A percentile compares a stretch with the other conserved stretches of the same genome.
phyloP scores from a whole-genome alignment of 305 asterid species.

The Coffea humblotiana region DNA sequence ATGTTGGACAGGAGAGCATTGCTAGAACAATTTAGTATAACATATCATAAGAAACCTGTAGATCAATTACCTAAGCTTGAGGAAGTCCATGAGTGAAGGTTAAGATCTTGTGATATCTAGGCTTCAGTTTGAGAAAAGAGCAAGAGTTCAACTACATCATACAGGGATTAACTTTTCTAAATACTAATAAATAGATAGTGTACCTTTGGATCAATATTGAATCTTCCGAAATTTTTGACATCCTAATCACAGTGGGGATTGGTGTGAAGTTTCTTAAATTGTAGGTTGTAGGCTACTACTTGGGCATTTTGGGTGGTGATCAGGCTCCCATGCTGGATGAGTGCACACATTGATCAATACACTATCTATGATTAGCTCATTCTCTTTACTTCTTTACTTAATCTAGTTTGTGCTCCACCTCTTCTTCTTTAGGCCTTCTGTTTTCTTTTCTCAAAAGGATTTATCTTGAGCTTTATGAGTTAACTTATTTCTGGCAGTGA shows the following conservation, averaged over 20 bases:
- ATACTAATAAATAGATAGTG: background rate
- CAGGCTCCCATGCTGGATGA: background rate
- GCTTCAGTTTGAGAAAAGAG: background rate
- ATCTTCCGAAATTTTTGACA: background rate
- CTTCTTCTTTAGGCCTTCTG: background rate
- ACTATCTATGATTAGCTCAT: background rate
- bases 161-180: background rate
- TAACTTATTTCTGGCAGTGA: background rate
- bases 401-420: no score
- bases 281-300: background rate
- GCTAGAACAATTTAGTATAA: background rate
- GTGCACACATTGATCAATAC: background rate
- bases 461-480: background rate
- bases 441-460: background rate
- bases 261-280: background rate
- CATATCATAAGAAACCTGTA: background rate
- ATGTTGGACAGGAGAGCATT: background rate
- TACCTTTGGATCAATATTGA: background rate
- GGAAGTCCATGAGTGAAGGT: no score
- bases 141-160: background rate
- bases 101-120: no score
- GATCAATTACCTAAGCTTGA: background rate
- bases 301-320: background rate
- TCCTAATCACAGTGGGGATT: background rate
- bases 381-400: background rate